These are phyloP conservation scores for Blastosporella zonata DNA, from an alignment of 1,284 basidiomycete species.

Conservation along the genomic window DNA sequence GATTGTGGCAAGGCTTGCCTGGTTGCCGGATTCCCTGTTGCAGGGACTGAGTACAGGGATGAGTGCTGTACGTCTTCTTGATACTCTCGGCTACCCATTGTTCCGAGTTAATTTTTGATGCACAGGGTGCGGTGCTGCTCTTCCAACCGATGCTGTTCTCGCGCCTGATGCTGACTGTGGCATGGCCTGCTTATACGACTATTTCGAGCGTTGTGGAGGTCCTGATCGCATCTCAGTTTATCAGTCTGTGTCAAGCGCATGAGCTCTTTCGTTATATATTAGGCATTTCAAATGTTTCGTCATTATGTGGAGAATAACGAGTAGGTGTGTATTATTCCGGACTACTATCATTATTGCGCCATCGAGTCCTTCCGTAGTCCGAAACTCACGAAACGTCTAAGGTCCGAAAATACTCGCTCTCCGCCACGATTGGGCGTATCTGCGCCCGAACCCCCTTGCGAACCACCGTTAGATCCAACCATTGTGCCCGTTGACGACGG, in stretches of 20 bases:
- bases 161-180: slow-evolving; percentile 15
- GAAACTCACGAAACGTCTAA: slow-evolving; percentile 82
- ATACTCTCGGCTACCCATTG: not conserved
- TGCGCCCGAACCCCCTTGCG: slow-evolving; percentile 5
- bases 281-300: not conserved
- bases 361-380: slow-evolving; percentile 70
- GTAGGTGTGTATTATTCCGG: not conserved
- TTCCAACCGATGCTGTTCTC: not conserved
- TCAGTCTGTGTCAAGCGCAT: not conserved
- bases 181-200: slow-evolving; percentile 15
- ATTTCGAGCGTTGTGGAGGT: slow-evolving; percentile 14
- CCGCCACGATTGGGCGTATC: slow-evolving; percentile 34
- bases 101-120: not conserved
- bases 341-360: slow-evolving; percentile 35
- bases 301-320: not conserved
- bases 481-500: slow-evolving; percentile 59
- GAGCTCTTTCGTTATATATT: not conserved
- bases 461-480: slow-evolving; percentile 25
- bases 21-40: slow-evolving; percentile 4
- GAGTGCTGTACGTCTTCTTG: slow-evolving; percentile 11
- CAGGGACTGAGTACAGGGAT: slow-evolving; percentile 10
- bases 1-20: slow-evolving; percentile 6
- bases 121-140: slow-evolving; percentile 11
- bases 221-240: slow-evolving; percentile 9
- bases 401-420: slow-evolving; percentile 77